These are phyloP conservation scores for Telopea speciosissima DNA, from an alignment of 177 flowering plant species.

Conservation along the genomic window DNA sequence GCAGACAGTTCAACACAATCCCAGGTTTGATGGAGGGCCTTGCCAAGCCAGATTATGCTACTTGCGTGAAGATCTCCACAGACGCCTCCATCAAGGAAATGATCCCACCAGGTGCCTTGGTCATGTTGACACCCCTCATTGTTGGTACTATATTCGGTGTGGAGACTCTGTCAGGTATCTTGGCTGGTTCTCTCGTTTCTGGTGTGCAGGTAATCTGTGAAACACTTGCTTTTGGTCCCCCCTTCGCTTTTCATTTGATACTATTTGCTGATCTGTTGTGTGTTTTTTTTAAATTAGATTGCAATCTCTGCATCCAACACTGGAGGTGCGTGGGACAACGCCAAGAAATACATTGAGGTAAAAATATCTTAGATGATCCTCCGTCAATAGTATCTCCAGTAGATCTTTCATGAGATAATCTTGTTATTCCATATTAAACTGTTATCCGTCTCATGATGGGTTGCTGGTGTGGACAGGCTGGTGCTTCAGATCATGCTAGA, in stretches of 20 bases:
- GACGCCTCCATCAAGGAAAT: slow-evolving; percentile 75
- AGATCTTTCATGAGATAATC: no score
- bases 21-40: slow-evolving; percentile 68
- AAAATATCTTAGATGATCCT: background rate
- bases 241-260: no score
- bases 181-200: slow-evolving; percentile 70
- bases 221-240: background rate
- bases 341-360: slow-evolving; percentile 84
- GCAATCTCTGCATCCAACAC: slow-evolving; percentile 87
- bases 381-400: no score
- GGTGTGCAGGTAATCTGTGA: slow-evolving; percentile 53
- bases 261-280: no score
- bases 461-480: slow-evolving; percentile 35
- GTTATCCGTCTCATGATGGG: no score
- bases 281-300: slow-evolving; percentile 23
- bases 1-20: slow-evolving; percentile 66
- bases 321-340: slow-evolving; percentile 88
- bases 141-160: slow-evolving; percentile 66
- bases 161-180: slow-evolving; percentile 61
- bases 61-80: slow-evolving; percentile 72
- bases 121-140: slow-evolving; percentile 67
- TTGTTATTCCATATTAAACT: no score
- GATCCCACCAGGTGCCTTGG: slow-evolving; percentile 76
- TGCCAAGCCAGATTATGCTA: slow-evolving; percentile 68
- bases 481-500: slow-evolving; percentile 74